Conservation (phyloP, 306 rosid genomes). For the Nissolia schottii region DNA sequence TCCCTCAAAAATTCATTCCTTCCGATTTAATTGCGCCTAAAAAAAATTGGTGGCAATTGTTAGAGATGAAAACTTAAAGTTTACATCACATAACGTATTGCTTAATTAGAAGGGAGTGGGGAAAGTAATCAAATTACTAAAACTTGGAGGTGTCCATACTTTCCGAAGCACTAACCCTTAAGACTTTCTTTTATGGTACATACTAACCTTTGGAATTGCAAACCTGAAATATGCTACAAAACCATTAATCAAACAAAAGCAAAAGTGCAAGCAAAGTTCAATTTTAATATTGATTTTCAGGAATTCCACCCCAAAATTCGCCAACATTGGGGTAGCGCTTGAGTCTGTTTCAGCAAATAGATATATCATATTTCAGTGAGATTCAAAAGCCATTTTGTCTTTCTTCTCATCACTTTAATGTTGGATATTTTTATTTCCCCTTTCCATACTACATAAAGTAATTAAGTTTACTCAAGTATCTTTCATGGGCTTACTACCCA, state of each 20-base stretch:
- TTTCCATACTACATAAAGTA: conserved; percentile 4
- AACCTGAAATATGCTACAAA: conserved; percentile 22
- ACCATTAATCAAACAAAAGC: conserved; percentile 28
- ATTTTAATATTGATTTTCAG: conserved; percentile 10
- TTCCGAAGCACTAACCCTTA: conserved; percentile 46
- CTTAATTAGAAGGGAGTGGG: background rate
- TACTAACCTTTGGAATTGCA: too few relatives aligned
- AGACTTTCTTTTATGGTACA: conserved; percentile 33
- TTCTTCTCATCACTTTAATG: conserved; percentile 19
- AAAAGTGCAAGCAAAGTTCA: conserved; percentile 4
- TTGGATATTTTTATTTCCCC: conserved; percentile 13
- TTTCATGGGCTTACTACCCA: conserved; percentile 16
- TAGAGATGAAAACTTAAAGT: too few relatives aligned
- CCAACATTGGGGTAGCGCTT: background rate
- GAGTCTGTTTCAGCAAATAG: background rate
- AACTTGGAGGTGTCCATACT: conserved; percentile 39
- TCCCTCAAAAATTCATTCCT: background rate
- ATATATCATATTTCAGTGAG: conserved; percentile 12
- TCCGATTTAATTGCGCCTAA: background rate
- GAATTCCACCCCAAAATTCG: conserved; percentile 17
- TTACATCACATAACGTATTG: conserved; percentile 10
- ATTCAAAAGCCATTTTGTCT: conserved; percentile 15
- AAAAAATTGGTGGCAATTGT: too few relatives aligned
- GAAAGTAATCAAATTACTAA: conserved; percentile 1
- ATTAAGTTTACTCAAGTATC: conserved; percentile 36